Conservation (phyloP, 2,329 filamentous ascomycete species). For the Lithohypha guttulata region DNA sequence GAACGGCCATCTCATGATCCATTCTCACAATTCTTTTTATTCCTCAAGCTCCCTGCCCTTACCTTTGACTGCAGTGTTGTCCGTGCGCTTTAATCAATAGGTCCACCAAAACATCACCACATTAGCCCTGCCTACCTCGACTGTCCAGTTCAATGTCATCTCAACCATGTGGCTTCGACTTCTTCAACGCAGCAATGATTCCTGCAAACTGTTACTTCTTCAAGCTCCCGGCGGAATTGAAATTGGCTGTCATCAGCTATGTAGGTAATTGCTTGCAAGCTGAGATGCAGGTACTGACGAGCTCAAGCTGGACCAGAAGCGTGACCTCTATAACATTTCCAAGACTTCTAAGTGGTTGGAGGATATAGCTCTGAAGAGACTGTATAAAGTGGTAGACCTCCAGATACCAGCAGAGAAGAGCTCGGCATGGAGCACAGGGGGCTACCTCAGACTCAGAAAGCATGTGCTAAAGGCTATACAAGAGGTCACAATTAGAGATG, state of each 20-base stretch:
- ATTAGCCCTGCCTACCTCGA: no score
- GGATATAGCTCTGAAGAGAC: conserved; percentile 15
- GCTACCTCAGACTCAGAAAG: conserved; percentile 12
- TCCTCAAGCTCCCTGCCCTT: no score
- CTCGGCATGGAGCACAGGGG: conserved; percentile 5
- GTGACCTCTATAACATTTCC: conserved; percentile 21
- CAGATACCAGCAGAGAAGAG: conserved; percentile 11
- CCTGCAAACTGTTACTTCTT: conserved; percentile 17
- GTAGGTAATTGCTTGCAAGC: conserved; percentile 10
- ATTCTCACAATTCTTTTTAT: no score
- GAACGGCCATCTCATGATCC: no score
- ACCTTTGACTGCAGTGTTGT: no score
- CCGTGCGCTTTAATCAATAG: no score
- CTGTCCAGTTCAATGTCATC: no score
- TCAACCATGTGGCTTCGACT: background rate
- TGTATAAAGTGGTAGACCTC: conserved; percentile 18
- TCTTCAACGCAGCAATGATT: background rate
- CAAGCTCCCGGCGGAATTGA: conserved; percentile 18
- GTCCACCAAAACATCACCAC: no score
- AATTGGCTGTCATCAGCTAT: conserved; percentile 19
- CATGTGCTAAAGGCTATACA: conserved; percentile 17
- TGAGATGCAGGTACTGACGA: conserved; percentile 8
- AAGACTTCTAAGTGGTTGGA: conserved; percentile 19
- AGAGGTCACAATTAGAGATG: conserved; percentile 17
- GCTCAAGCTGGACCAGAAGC: conserved; percentile 14